Base-by-base conservation (phyloP, 2,329 filamentous ascomycete genomes). In the Calcarisporium arbuscula region DNA sequence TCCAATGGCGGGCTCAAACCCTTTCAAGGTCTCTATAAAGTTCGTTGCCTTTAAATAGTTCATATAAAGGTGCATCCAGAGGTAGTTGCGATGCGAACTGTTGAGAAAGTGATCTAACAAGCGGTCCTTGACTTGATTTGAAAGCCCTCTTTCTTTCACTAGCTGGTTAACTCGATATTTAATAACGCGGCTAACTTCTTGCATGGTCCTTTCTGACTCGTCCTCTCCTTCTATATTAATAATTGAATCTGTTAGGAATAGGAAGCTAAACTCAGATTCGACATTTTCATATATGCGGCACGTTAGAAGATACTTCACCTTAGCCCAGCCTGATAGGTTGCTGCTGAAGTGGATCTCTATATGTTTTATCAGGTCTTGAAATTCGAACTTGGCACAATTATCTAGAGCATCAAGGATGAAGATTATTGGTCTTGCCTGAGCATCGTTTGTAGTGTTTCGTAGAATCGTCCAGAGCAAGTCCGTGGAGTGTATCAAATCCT, bases 351-450 rank as follows among this genome's bases (percentile, higher is more conserved):
- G 30, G 4, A n/a, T 20, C 5, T 36, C 10, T 1, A 43, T 15
- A 14, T 38, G 16, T 9, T 15, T 19, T 16, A 57, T 36, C 8
- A 57, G 32, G 19, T 35, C 28, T 11, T 19, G 3, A 11, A 52
- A 46, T 2, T 58, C 51, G 3, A 27, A 41, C 21, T 52, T 46
- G 6, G 23, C 32, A 34, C 51, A 61, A 48, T 65, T 58, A 32
- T 68, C 63, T 2, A 67, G 41, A 2, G 58, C 62, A 45, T 67
- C 62, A 6, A 67, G 39, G 2, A 66, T 51, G 8, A 60, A 40
- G 2, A 58, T 47, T 0, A 65, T 28, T 16, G 49, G 33, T 1
- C 52, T 57, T 3, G 54, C 42, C 12, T 44, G 20, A 0, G 44
- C 35, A 35, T 61, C 55, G 30, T 22, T 8, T 10, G 12, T 15